Evolutionary conservation across 257 asterid genomes (phyloP).

Genomic region (Forsythia viridissima): DNA sequence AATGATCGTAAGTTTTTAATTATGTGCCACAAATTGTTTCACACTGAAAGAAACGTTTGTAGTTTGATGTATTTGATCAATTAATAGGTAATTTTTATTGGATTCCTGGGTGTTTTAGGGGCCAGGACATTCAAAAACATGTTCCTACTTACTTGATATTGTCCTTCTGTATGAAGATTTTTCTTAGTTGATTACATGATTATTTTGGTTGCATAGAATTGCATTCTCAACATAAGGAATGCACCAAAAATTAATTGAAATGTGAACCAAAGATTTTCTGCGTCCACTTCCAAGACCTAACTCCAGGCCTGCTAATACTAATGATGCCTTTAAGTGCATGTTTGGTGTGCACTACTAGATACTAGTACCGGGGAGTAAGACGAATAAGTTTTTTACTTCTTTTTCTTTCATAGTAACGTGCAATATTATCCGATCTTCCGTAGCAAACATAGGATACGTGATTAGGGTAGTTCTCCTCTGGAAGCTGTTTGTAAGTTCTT

Average conservation of each 20-base stretch:
- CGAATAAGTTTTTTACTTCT: neutral
- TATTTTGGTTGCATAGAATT: neutral
- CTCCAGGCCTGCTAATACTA: neutral
- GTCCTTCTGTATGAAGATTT: constrained; percentile 1
- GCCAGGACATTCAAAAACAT: neutral
- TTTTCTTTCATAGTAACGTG: neutral
- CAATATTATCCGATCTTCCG: neutral
- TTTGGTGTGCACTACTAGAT: neutral
- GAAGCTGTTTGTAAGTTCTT: neutral
- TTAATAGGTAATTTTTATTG: neutral
- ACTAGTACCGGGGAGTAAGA: neutral
- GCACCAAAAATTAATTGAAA: neutral
- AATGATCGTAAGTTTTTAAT: constrained; percentile 54
- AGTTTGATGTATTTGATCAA: constrained; percentile 8
- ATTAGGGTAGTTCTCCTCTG: neutral
- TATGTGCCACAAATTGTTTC: neutral
- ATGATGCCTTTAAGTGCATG: neutral
- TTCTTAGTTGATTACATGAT: neutral
- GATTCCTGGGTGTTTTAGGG: neutral
- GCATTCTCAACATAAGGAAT: neutral
- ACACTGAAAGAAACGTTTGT: neutral
- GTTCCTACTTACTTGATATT: constrained; percentile 10
- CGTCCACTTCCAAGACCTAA: neutral
- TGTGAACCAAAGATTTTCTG: neutral
- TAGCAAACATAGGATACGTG: neutral